Percentiles rank a stretch among this genome's conserved stretches.
phyloP scores from a whole-genome alignment of 2,329 filamentous ascomycete species.

The Ophiostoma piceae region DNA sequence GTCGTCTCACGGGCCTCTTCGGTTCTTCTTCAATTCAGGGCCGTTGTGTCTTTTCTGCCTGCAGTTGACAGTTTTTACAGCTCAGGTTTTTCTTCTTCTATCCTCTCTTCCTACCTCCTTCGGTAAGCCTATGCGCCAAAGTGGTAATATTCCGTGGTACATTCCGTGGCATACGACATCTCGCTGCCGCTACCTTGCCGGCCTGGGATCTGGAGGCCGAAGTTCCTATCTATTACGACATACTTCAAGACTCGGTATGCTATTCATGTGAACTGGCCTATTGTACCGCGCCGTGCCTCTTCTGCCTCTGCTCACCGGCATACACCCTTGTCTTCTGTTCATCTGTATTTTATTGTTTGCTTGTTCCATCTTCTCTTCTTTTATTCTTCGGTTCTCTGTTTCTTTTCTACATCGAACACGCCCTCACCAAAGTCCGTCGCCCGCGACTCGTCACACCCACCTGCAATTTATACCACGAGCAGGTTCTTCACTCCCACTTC shows the following conservation, averaged over 20 bases:
- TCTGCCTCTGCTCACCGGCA: neutral
- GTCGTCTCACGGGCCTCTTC: neutral
- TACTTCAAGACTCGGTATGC: neutral
- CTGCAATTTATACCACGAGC: neutral
- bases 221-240: neutral
- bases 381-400: too few species aligned
- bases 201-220: neutral
- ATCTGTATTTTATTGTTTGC: too few species aligned
- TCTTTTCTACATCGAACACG: neutral
- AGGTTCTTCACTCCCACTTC: neutral
- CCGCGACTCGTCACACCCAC: constrained; percentile 1
- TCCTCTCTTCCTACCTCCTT: neutral
- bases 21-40: neutral
- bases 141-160: neutral
- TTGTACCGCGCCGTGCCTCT: neutral
- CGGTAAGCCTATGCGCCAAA: neutral
- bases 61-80: neutral
- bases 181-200: neutral
- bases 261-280: neutral
- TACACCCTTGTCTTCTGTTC: neutral
- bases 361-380: too few species aligned
- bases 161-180: neutral
- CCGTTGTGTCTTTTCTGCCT: neutral
- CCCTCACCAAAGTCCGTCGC: neutral
- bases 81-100: neutral